A percentile compares a stretch with the other conserved stretches of the same genome.
Evolutionary conservation across 169 alveolate genomes (phyloP).

Genomic region (Plasmodium blacklocki): DNA sequence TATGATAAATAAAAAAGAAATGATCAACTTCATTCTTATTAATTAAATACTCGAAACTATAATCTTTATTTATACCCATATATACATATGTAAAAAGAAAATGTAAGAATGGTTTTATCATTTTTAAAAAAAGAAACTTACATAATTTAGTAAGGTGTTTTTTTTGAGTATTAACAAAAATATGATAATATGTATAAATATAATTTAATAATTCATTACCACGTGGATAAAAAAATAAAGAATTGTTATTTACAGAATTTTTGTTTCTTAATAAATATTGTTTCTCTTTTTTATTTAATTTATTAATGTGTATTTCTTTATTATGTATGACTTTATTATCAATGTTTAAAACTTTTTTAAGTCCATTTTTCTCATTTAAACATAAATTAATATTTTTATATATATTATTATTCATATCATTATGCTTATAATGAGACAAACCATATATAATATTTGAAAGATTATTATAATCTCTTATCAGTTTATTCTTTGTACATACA

Average conservation of each 20-base stretch:
- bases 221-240: conserved; percentile 46
- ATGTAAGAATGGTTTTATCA: conserved; percentile 32
- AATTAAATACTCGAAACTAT: conserved; percentile 24
- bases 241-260: background rate
- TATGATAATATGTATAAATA: conserved; percentile 26
- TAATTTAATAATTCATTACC: conserved; percentile 50
- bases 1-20: conserved; percentile 19
- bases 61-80: conserved; percentile 48
- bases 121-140: conserved; percentile 21
- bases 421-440: conserved; percentile 3
- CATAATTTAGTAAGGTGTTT: conserved; percentile 28
- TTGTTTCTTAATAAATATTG: background rate
- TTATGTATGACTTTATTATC: too few relatives aligned
- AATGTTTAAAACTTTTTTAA: background rate
- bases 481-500: background rate
- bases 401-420: background rate
- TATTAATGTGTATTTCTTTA: too few relatives aligned
- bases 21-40: background rate
- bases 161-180: conserved; percentile 15
- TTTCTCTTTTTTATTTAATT: too few relatives aligned
- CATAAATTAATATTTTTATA: background rate
- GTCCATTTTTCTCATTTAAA: background rate
- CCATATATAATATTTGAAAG: conserved; percentile 50
- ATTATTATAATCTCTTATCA: conserved; percentile 13
- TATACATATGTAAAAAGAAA: conserved; percentile 49